Base-by-base conservation (phyloP, 75 land plant genomes). In the Picea glauca region DNA sequence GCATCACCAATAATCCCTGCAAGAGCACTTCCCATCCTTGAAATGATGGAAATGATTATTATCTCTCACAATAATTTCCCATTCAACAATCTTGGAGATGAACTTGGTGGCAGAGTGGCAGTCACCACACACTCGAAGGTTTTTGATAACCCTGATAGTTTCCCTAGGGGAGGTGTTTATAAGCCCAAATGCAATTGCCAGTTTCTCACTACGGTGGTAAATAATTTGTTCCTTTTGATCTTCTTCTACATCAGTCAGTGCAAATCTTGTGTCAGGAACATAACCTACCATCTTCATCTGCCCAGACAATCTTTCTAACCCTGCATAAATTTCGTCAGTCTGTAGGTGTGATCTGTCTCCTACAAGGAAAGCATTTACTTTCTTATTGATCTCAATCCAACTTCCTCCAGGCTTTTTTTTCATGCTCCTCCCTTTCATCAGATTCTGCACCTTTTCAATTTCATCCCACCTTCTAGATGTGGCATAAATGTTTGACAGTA, bases 11-110 rank as follows among this genome's bases (percentile, higher is more conserved):
- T 57, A 62, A 38, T 78, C 79, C 66, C 76, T 80, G 21, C 81
- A 80, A 18, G 80, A 35, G 62, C 81, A 80, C 8, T 23, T 1
- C 3, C 81, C 81, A 76, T 76, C 80, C 56, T 76, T 58, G 62
- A 80, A 80, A 38, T 77, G 80, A 43, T 80, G 81, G 9, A 76
- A 54, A 13, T 60, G 43, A 17, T 33, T 32, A 21, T 35, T 18
- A 60, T 80, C 81, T 26, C 79, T 57, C 40, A 80, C 78, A 54
- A 80, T 58, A 35, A 80, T 80, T 59, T 80, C 81, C 58, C 80
- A 20, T 58, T 56, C 59, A 12, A 17, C 79, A n/a, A 58, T 61
- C 63, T 58, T 80, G 26, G 81, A 80, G 30, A 80, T 75, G 62
- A 80, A 80, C 65, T 80, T 78, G 57, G 35, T 30, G 23, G 79